Evolutionary conservation across 2,329 filamentous ascomycete genomes (phyloP), one percentile per base, ranked within the genome.

Genomic region (Colletotrichum orchidophilum): DNA sequence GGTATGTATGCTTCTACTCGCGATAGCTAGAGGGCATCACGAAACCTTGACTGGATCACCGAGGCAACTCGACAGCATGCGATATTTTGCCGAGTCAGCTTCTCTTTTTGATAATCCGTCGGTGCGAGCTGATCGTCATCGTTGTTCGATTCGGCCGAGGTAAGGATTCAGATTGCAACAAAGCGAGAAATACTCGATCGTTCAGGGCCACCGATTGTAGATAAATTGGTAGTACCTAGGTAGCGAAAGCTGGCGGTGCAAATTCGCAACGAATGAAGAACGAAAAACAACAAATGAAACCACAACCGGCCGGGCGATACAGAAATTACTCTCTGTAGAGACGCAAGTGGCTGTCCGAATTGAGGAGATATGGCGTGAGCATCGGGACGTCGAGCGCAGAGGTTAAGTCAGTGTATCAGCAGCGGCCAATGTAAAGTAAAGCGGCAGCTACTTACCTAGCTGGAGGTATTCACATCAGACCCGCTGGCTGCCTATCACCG

Each of bases 71-170:
- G 27, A 69, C 9, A 13, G 46, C n/a, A 27, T 27, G 24, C 33
- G 33, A 24, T 49, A n/a, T 8, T 29, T 52, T 57, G 24, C 31
- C 60, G 39, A 64, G 60, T 68, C 60, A 68, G 42, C 57, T 52
- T 29, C 39, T 63, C 52, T 50, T 46, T 27, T n/a, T 15, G 21
- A 26, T 11, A 27, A 24, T 18, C 42, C 35, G 42, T 29, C n/a
- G 24, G 13, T 31, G 26, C 3, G 35, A 33, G 24, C 26, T 24
- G 27, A 49, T 49, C 59, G 39, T 57, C 52, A 57, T 64, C 12
- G n/a, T 57, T 39, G 35, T 18, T 57, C 26, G 50, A 26, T 31
- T 42, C 24, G 49, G 24, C 9, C 12, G 8, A 55, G 21, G 26
- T 18, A 12, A 24, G 8, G 50, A 49, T 3, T 18, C 8, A 18